Evolutionary conservation across 306 rosid species (phyloP).

Genomic region (Dryas alaskensis): DNA sequence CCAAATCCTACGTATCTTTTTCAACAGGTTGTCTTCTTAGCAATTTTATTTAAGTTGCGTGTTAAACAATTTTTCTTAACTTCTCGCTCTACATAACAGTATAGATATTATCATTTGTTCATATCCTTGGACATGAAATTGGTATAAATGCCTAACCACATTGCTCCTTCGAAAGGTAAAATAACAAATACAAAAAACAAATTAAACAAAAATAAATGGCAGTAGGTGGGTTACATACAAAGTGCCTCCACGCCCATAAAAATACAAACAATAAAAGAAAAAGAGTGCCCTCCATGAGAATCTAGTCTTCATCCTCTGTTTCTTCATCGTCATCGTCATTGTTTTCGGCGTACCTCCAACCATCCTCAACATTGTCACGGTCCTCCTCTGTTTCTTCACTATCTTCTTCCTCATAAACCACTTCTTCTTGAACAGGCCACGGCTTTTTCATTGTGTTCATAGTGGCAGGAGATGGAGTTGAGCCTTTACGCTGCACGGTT

Average conservation of each 20-base stretch:
- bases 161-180: neutral
- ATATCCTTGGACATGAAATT: too few species aligned
- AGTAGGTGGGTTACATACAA: neutral
- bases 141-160: neutral
- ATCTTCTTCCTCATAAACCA: constrained; percentile 67
- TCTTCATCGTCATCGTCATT: constrained; percentile 92
- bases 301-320: constrained; percentile 85
- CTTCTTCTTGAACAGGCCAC: constrained; percentile 77
- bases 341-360: constrained; percentile 78
- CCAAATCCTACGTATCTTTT: too few species aligned
- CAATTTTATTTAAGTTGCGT: too few species aligned
- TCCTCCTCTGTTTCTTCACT: constrained; percentile 99
- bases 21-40: too few species aligned
- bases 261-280: neutral
- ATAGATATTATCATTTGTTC: too few species aligned
- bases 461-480: constrained; percentile 48
- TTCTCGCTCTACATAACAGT: too few species aligned
- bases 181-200: neutral
- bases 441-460: constrained; percentile 52
- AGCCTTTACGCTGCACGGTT: constrained; percentile 54
- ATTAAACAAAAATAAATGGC: neutral
- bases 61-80: too few species aligned
- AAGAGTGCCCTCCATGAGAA: constrained; percentile 9
- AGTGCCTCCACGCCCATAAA: neutral
- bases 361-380: constrained; percentile 84